Percentiles rank a stretch among this genome's conserved stretches.
Conservation (phyloP, 345 rosid genomes). For the Iberis pinnata region DNA sequence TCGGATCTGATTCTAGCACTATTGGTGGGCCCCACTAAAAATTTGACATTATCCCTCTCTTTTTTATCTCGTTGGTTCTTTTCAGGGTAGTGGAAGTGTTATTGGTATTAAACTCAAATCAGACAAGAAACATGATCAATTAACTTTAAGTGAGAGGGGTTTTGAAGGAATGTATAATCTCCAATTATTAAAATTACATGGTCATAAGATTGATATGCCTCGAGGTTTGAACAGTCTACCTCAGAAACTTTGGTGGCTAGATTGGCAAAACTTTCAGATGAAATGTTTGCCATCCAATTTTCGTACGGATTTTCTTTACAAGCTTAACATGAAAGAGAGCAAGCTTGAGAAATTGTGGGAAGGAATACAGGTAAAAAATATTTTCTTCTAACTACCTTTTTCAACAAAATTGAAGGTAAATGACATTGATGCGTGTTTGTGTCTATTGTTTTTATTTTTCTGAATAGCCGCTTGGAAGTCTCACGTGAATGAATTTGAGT, state of each 20-base stretch:
- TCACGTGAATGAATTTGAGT: not conserved
- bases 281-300: conserved; percentile 8
- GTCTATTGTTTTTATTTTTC: too few relatives aligned
- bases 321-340: not conserved
- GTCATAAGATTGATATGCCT: not conserved
- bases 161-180: conserved; percentile 22
- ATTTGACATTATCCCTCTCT: too few relatives aligned
- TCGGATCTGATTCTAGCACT: not conserved
- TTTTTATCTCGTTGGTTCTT: too few relatives aligned
- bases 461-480: not conserved
- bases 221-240: not conserved
- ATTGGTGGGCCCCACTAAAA: not conserved
- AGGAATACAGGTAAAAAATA: conserved; percentile 1
- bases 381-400: too few relatives aligned
- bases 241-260: not conserved
- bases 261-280: conserved; percentile 4
- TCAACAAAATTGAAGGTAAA: too few relatives aligned
- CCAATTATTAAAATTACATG: conserved; percentile 12
- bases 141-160: not conserved
- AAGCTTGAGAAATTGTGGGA: conserved; percentile 11
- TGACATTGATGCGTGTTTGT: too few relatives aligned
- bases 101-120: conserved; percentile 10
- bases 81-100: conserved; percentile 6
- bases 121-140: not conserved
- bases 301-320: not conserved